Base-by-base conservation (phyloP, 2,329 filamentous ascomycete species). In the Colletotrichum melonis region DNA sequence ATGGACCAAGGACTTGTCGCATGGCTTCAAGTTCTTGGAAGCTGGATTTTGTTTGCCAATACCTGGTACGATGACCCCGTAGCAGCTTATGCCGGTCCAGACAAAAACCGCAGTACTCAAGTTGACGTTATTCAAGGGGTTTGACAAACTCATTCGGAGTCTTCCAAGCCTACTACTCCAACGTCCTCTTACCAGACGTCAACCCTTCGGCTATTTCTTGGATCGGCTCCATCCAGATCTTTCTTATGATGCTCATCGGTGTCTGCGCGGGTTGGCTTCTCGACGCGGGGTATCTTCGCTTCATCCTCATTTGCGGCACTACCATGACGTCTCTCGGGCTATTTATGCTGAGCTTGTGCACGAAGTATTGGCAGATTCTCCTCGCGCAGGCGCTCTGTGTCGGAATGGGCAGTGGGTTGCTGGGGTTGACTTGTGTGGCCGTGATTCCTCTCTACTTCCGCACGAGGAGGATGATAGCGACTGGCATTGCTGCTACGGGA, bases 91-190 rank as follows among this genome's bases (percentile, higher is more conserved):
- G 32, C 32, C 8, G 32, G 32, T 12, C 32, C 32, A 35, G 32
- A 12, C 32, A 35, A 35, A 35, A 35, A 12, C 11, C 32, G 32
- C 19, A 49, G 42, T 11, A 24, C 22, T 46, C 4, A 5, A 32
- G 56, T 24, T 68, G 49, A 63, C 22, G 16, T 4, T 11, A 11
- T 5, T 46, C 28, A 55, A 89, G 88, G 84, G 80, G 81, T 4
- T 77, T 81, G 6, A 70, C 79, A n/a, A 80, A 79, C 71, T 76
- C 85, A n/a, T 90, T 88, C 69, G 88, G 88, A 7, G 84, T 88
- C 5, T 90, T 88, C 73, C 87, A 90, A 73, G 85, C 85, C 5
- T 88, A 89, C 79, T 90, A 90, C 75, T 75, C 76, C 54, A 84
- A 78, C 54, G 81, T 82, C 0, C 74, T 76, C 9, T 62, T 73